phyloP scores from a whole-genome alignment of 2,329 filamentous ascomycete species.

The Alternaria conjuncta region DNA sequence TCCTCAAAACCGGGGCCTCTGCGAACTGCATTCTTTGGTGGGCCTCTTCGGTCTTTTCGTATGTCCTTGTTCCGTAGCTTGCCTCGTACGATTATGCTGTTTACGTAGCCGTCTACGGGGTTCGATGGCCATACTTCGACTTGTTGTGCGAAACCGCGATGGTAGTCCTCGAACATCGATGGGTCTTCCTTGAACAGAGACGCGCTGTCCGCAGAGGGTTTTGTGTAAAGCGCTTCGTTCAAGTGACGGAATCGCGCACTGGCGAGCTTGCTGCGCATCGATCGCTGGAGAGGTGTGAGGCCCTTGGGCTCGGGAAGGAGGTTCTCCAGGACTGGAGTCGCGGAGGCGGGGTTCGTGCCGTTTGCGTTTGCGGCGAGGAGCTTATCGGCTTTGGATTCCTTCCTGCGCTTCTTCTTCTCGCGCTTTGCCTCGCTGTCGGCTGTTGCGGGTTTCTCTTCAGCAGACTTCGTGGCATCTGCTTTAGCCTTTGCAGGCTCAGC shows the following conservation, averaged over 20 bases:
- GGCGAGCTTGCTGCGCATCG: conserved; percentile 93
- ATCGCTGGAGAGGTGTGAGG: conserved; percentile 88
- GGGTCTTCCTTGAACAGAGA: conserved; percentile 82
- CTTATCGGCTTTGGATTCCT: conserved; percentile 14
- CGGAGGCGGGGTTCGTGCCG: conserved; percentile 7
- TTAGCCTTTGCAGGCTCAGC: conserved; percentile 30
- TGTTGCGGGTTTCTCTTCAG: conserved; percentile 15
- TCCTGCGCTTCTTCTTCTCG: conserved; percentile 23
- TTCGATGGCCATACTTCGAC: conserved; percentile 97
- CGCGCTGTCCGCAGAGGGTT: conserved; percentile 82
- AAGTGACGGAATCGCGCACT: conserved; percentile 96
- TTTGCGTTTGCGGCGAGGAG: conserved; percentile 15
- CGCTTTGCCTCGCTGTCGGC: conserved; percentile 34
- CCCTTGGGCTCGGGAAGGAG: conserved; percentile 57
- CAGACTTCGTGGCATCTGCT: conserved; percentile 2
- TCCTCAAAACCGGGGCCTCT: conserved; percentile 17
- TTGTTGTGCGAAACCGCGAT: conserved; percentile 93
- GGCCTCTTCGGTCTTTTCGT: conserved; percentile 51
- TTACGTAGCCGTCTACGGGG: conserved; percentile 86
- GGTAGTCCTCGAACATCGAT: conserved; percentile 95
- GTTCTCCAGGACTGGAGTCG: conserved; percentile 20
- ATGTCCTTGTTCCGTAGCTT: conserved; percentile 53
- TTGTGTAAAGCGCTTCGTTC: conserved; percentile 95
- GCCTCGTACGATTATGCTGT: conserved; percentile 72
- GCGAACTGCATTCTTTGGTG: conserved; percentile 33